Evolutionary conservation across 345 rosid genomes (phyloP).

Genomic region (Durio zibethinus): DNA sequence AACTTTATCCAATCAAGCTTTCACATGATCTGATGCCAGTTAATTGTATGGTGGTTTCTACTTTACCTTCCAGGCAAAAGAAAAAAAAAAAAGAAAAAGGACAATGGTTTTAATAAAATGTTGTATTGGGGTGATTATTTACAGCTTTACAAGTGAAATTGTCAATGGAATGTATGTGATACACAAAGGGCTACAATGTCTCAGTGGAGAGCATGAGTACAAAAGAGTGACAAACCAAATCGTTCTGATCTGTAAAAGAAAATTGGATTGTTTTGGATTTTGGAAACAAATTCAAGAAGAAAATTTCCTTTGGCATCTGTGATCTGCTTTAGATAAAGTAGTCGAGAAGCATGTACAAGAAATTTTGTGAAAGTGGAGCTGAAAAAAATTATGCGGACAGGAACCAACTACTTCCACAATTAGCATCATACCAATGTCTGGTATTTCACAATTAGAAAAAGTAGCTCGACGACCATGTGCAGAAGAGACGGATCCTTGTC

Average conservation of each 20-base stretch:
- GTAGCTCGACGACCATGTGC: no score
- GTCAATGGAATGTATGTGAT: neutral
- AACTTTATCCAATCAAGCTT: neutral
- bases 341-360: neutral
- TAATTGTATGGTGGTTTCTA: neutral
- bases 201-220: neutral
- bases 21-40: neutral
- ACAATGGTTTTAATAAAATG: neutral
- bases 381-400: neutral
- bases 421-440: neutral
- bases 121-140: neutral
- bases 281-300: neutral
- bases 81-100: no score
- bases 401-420: neutral
- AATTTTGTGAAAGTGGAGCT: neutral
- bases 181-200: neutral
- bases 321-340: neutral
- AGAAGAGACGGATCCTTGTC: no score
- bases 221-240: neutral
- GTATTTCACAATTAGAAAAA: no score
- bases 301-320: neutral
- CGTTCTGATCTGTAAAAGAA: no score
- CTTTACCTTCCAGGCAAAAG: neutral
- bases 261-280: neutral
- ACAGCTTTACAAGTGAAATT: neutral